Base-by-base conservation (phyloP, 2,329 filamentous ascomycete species). In the Xylaria digitata region DNA sequence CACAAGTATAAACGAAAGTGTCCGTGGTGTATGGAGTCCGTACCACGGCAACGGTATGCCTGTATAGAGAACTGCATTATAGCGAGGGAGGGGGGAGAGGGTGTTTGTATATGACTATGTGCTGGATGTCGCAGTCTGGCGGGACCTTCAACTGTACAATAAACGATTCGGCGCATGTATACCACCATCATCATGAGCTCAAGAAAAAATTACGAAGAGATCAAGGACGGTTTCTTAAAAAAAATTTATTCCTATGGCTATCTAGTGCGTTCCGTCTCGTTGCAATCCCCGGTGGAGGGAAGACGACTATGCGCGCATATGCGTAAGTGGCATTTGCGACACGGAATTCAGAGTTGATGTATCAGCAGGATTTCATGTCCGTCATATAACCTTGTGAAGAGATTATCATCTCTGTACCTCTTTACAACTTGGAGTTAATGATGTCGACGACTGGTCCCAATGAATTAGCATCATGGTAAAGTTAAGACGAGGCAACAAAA, bases 11-110 rank as follows among this genome's bases (percentile, higher is more conserved):
- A 90, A 86, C 77, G 82, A 86, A 70, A 89, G 88, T 80, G 89
- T 92, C 59, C 86, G 89, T 83, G 89, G 89, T 71, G 81, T 92
- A 68, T 92, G 89, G 89, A 89, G 87, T 78, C 89, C 89, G 54
- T 91, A 90, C 77, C 89, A 92, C 77, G 87, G 88, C 70, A 82
- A 83, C 63, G 86, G 85, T 32, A 82, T 85, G 80, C 74, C 78
- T 69, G 86, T 89, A 71, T 88, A 81, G 78, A 23, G 42, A 26
- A 9, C 23, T 26, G 45, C 53, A 13, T 37, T n/a, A 11, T 32
- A 11, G 19, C n/a, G n/a, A n/a, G 6, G 9, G 19, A 37, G 43
- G 52, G 34, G 60, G 70, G 67, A 61, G 54, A 70, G 40, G 19
- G 40, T 30, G 53, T 63, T 48, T 49, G 57, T 61, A 63, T 67